These are phyloP conservation scores for Beauveria caledonica DNA, from an alignment of 2,329 filamentous ascomycete species.

Conservation along the genomic window DNA sequence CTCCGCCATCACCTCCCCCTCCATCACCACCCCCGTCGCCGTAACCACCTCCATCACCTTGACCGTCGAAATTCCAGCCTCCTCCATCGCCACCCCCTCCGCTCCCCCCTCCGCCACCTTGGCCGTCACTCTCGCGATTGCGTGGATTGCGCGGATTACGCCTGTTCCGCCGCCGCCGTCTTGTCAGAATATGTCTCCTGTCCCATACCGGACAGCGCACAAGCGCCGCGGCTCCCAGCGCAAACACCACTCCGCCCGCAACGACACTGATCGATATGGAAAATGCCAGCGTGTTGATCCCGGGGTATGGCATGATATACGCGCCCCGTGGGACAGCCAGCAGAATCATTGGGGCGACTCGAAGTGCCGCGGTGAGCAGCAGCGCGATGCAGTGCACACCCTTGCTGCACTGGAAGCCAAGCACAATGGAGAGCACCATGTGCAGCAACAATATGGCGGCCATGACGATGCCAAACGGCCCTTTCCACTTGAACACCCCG, in stretches of 20 bases:
- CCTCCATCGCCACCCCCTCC: neutral
- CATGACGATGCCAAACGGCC: constrained; percentile 4
- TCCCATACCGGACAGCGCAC: constrained; percentile 3
- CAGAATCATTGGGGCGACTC: constrained; percentile 5
- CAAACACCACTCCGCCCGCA: neutral
- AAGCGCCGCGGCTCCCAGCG: neutral
- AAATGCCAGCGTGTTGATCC: neutral
- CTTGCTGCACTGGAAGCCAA: constrained; percentile 2
- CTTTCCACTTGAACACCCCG: neutral
- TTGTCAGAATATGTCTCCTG: neutral
- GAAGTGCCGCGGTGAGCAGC: neutral
- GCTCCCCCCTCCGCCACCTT: neutral
- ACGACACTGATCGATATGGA: neutral
- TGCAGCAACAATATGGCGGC: constrained; percentile 1
- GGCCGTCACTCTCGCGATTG: neutral
- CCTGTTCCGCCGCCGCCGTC: neutral
- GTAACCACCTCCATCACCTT: neutral
- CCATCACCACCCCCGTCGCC: neutral
- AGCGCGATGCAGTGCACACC: constrained; percentile 3
- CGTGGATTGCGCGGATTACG: neutral
- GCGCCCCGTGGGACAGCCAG: neutral
- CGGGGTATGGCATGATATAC: neutral
- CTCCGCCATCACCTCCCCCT: neutral
- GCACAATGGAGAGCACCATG: neutral
- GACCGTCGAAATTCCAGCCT: constrained; percentile 4